Percentiles rank a stretch among this genome's conserved stretches.
Conservation (phyloP, 2,329 filamentous ascomycete genomes). For the Mycosphaerella arachidis region DNA sequence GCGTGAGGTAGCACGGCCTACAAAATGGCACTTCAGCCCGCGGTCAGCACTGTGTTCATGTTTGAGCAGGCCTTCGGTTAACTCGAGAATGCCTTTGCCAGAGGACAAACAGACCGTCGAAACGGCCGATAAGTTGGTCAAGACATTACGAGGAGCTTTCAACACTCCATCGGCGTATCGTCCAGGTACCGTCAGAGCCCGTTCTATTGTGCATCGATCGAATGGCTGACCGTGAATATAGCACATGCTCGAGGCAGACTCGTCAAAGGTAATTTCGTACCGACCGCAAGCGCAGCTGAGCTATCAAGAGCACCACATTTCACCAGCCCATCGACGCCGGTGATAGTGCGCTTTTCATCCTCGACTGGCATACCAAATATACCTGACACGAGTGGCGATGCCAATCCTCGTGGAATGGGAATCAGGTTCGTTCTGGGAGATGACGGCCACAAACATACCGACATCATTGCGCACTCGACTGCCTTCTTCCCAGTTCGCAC, state of each 20-base stretch:
- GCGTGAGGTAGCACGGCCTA: neutral
- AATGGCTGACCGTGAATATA: conserved; percentile 20
- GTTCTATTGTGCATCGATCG: neutral
- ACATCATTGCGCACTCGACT: conserved; percentile 53
- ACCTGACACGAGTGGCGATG: conserved; percentile 24
- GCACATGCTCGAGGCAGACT: conserved; percentile 54
- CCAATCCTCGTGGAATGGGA: conserved; percentile 41
- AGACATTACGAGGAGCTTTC: conserved; percentile 23
- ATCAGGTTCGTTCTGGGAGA: conserved; percentile 45
- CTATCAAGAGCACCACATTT: conserved; percentile 35
- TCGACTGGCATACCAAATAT: conserved; percentile 27
- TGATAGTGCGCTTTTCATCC: conserved; percentile 27
- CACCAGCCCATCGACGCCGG: conserved; percentile 18
- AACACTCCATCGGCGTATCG: conserved; percentile 22
- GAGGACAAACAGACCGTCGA: conserved; percentile 15
- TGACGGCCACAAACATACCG: conserved; percentile 47
- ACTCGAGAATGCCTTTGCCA: conserved; percentile 24
- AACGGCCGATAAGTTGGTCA: conserved; percentile 21
- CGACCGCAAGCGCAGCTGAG: conserved; percentile 40
- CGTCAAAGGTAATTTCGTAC: conserved; percentile 50
- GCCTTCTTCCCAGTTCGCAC: conserved; percentile 51
- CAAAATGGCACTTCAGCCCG: neutral
- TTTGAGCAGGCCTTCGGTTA: neutral
- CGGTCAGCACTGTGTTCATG: neutral
- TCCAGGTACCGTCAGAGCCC: conserved; percentile 18